Evolutionary conservation across 805 yeast species (phyloP), one percentile per base, ranked within the genome.

Genomic region (Spathaspora boniae): DNA sequence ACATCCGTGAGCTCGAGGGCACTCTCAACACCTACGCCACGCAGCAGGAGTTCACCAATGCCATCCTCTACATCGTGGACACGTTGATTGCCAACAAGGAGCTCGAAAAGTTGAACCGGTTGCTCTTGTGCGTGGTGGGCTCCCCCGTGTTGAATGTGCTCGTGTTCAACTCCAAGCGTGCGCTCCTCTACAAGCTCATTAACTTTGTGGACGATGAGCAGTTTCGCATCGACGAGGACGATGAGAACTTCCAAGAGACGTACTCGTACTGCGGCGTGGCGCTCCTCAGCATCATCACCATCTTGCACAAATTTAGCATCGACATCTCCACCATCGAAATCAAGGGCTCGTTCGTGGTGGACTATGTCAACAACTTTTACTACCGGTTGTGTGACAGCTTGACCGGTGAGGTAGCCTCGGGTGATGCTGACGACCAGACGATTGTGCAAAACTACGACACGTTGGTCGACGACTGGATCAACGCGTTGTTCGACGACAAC

Each of bases 261-360:
- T 84, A 80, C 48, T 65, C 86, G 2, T 79, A 84, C 26, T 80
- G 82, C 53, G 88, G 94, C 1, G 66, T 76, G 30, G 61, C 80
- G 1, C 48, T 82, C 17, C 51, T 80, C 25, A 51, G 58, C 2
- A 47, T 55, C 9, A 48, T 61, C 15, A 44, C 56, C 7, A 47
- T 65, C 4, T 35, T 52, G 2, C n/a, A n/a, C n/a, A 36, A 40
- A 9, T 62, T 58, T 37, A 43, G 56, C 2, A 41, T 61, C 27
- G 61, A 60, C 38, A 46, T 53, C 26, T 43, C 56, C 1, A 30
- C 45, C 14, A 31, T 60, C 29, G 35, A 40, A 24, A 31, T 60
- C 12, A 51, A 50, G 26, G 45, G 45, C 36, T 65, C 72, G 2
- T 65, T 53, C 39, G 48, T 57, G 3, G 33, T 59, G 16, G 60